These are phyloP conservation scores for Trametes coccinea DNA, from an alignment of 768 basidiomycete species.

Conservation along the genomic window DNA sequence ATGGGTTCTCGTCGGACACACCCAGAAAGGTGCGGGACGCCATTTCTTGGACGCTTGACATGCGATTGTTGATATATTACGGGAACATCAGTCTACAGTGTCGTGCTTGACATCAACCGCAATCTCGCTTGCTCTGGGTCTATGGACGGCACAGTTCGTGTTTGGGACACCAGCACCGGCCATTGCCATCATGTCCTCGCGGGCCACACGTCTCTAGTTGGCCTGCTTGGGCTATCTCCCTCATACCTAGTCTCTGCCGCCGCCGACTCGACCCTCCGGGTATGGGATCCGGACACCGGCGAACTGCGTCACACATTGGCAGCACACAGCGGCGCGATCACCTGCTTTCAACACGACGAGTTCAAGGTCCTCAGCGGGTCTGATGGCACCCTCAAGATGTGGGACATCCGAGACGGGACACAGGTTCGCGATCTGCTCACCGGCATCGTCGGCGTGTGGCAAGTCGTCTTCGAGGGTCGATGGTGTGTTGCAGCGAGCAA, in stretches of 20 bases:
- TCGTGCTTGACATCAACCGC: slow-evolving; percentile 83
- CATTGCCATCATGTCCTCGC: slow-evolving; percentile 77
- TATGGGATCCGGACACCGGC: slow-evolving; percentile 91
- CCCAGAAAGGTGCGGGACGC: slow-evolving; percentile 73
- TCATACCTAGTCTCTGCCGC: slow-evolving; percentile 94
- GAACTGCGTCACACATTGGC: slow-evolving; percentile 79
- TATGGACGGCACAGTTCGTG: slow-evolving; percentile 95
- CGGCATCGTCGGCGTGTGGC: slow-evolving; percentile 95
- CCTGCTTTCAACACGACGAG: slow-evolving; percentile 98
- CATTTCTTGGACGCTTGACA: background rate
- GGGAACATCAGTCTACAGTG: slow-evolving; percentile 79
- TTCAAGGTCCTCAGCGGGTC: slow-evolving; percentile 95
- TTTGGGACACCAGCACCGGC: slow-evolving; percentile 89
- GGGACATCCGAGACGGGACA: slow-evolving; percentile 88
- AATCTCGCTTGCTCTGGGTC: slow-evolving; percentile 95
- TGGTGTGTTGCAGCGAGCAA: slow-evolving; percentile 96
- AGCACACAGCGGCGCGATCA: slow-evolving; percentile 96
- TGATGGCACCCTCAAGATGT: slow-evolving; percentile 97
- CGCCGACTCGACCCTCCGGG: slow-evolving; percentile 90
- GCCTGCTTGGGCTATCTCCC: slow-evolving; percentile 85
- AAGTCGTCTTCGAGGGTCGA: slow-evolving; percentile 91
- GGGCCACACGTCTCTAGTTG: slow-evolving; percentile 94
- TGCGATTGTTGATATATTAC: background rate
- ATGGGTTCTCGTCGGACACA: slow-evolving; percentile 82
- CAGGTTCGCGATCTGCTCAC: slow-evolving; percentile 87